Evolutionary conservation across 345 rosid species (phyloP).

Genomic region (Conringia planisiliqua): DNA sequence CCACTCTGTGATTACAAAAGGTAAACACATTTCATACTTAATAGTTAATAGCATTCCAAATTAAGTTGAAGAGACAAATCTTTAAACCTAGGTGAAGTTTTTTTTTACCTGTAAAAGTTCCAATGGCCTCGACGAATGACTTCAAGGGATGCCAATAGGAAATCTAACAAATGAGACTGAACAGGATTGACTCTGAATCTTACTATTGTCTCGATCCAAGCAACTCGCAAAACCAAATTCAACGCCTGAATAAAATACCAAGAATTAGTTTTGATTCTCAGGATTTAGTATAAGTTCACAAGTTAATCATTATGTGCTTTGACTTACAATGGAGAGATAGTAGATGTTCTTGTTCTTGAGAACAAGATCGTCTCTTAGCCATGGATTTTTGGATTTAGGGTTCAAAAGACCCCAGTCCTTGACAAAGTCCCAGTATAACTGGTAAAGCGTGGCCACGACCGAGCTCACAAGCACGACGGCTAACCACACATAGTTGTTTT

Average conservation of each 20-base stretch:
- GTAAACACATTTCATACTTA: not conserved
- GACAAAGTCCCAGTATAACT: conserved; percentile 94
- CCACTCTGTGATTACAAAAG: conserved; percentile 50
- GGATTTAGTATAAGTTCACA: not conserved
- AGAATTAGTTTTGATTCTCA: not conserved
- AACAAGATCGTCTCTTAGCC: conserved; percentile 84
- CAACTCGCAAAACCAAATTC: conserved; percentile 71
- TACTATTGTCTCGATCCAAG: conserved; percentile 78
- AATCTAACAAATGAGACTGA: conserved; percentile 66
- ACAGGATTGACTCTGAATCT: conserved; percentile 45
- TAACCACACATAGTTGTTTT: conserved; percentile 50
- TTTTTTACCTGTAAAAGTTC: conserved; percentile 84
- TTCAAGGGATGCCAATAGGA: conserved; percentile 83
- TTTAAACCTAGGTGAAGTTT: not conserved
- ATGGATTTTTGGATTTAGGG: conserved; percentile 63
- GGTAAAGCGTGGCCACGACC: conserved; percentile 65
- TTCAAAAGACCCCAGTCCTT: conserved; percentile 90
- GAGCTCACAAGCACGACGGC: conserved; percentile 60
- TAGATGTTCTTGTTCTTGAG: conserved; percentile 68
- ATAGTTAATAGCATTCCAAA: not conserved
- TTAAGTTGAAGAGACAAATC: not conserved
- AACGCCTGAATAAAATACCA: conserved; percentile 45
- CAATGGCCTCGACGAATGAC: conserved; percentile 93
- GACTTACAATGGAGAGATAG: conserved; percentile 76
- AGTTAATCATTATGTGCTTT: not conserved